Conservation (phyloP, 352 stramenopile species). For the Chrysophaeum taylorii region DNA sequence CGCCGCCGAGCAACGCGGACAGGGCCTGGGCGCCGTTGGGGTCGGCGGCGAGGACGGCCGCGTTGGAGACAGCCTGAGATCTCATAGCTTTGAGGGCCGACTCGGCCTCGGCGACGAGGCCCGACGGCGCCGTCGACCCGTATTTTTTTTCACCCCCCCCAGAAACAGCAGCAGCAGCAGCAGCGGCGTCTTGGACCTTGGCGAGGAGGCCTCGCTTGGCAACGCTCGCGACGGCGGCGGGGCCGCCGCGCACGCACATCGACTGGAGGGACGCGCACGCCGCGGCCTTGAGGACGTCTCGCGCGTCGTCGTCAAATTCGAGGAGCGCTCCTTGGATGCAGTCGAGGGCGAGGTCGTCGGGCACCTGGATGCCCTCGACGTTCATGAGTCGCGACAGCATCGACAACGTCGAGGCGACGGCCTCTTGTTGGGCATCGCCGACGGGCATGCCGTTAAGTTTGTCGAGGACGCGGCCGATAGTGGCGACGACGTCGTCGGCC, state of each 20-base stretch:
- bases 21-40: slow-evolving; percentile 15
- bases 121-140: not conserved
- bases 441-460: not conserved
- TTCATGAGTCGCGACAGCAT: not conserved
- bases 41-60: slow-evolving; percentile 15
- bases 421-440: not conserved
- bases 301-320: not conserved
- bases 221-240: slow-evolving; percentile 1
- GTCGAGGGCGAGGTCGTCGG: not conserved
- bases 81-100: slow-evolving; percentile 11
- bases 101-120: slow-evolving; percentile 6
- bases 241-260: slow-evolving; percentile 5
- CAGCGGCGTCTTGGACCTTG: slow-evolving; percentile 4
- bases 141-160: no score
- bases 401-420: not conserved
- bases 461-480: not conserved
- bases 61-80: slow-evolving; percentile 12
- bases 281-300: slow-evolving; percentile 12
- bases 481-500: slow-evolving; percentile 7
- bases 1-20: slow-evolving; percentile 6
- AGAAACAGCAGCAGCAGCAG: no score
- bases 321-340: not conserved
- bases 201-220: slow-evolving; percentile 7
- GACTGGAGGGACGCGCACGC: slow-evolving; percentile 13
- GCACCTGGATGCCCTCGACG: not conserved